Evolutionary conservation across 805 yeast genomes (phyloP), one percentile per base, ranked within the genome.

Genomic region (Metschnikowia picachoensis): DNA sequence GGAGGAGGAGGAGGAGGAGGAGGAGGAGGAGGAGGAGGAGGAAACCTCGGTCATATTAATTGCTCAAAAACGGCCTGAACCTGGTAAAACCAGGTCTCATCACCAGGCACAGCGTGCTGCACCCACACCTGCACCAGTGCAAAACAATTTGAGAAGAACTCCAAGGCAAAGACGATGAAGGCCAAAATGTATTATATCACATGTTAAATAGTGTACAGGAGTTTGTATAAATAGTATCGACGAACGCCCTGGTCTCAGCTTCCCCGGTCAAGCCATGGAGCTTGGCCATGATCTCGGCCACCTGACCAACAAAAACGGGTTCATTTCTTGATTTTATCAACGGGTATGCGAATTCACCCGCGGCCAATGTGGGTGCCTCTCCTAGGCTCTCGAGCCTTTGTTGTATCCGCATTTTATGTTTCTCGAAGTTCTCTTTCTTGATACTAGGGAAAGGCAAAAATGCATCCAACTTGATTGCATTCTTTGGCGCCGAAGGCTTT

Each of bases 281-380:
- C 30, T 51, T 56, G 30, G 69, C 60, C 61, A 72, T 53, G 27
- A 71, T 61, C 59, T 76, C 79, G 1, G 95, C 97, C 0, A 90
- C 90, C 46, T 81, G 79, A 3, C 89, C 88, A 44, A 94, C 80
- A 37, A 80, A 76, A 41, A 95, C 90, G 0, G 99, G 99, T 64
- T 94, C 99, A 62, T 94, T 90, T 59, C 99, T 75, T 0, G 92
- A 84, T 52, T 85, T 85, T 36, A 94, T 77, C 72, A 88, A 53
- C 3, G 83, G 82, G 14, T 60, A 53, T 0, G 67, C 59, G 37
- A 62, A 59, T 11, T 59, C 58, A 2, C 72, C 69, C 8, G 55
- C 38, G 2, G 28, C 45, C 16, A 45, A 37, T 7, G 57, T 49
- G 4, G 53, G 34, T 2, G 37, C 42, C 12, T 48, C 45, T 8